Evolutionary conservation across 805 yeast genomes (phyloP).

Genomic region (Zygotorulaspora florentina): DNA sequence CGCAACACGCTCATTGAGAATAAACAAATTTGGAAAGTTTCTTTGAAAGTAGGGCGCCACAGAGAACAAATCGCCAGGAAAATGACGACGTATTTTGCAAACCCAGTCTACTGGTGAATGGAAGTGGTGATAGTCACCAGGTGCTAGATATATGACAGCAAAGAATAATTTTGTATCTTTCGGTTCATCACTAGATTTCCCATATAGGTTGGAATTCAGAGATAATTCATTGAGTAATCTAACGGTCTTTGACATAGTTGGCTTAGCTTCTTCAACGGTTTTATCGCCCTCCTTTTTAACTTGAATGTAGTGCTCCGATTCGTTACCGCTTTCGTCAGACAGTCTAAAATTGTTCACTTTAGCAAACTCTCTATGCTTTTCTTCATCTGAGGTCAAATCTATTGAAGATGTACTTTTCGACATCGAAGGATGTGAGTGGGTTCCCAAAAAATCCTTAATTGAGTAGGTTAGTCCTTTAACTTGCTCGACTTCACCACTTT

Average conservation of each 20-base stretch:
- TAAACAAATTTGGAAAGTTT: conserved; percentile 79
- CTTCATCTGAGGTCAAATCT: conserved; percentile 39
- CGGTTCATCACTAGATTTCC: conserved; percentile 24
- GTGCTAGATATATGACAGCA: conserved; percentile 92
- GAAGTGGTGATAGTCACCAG: conserved; percentile 96
- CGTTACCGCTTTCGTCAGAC: conserved; percentile 6
- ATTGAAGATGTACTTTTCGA: conserved; percentile 27
- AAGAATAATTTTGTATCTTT: conserved; percentile 63
- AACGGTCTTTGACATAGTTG: conserved; percentile 33
- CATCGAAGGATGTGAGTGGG: conserved; percentile 35
- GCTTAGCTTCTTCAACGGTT: conserved; percentile 37
- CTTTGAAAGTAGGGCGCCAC: conserved; percentile 96
- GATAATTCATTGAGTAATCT: conserved; percentile 37
- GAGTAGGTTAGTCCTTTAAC: conserved; percentile 96
- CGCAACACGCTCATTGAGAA: conserved; percentile 92
- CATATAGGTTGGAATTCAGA: conserved; percentile 17
- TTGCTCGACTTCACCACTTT: conserved; percentile 87
- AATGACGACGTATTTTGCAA: conserved; percentile 85
- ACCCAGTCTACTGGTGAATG: conserved; percentile 98
- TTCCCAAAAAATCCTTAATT: conserved; percentile 81
- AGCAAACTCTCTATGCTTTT: conserved; percentile 69
- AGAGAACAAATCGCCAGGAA: conserved; percentile 90
- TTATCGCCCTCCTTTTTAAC: conserved; percentile 69
- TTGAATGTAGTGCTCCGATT: conserved; percentile 33
- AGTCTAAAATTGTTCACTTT: conserved; percentile 60